Evolutionary conservation across 352 stramenopile genomes (phyloP).

Genomic region (Phytophthora citrophthora): DNA sequence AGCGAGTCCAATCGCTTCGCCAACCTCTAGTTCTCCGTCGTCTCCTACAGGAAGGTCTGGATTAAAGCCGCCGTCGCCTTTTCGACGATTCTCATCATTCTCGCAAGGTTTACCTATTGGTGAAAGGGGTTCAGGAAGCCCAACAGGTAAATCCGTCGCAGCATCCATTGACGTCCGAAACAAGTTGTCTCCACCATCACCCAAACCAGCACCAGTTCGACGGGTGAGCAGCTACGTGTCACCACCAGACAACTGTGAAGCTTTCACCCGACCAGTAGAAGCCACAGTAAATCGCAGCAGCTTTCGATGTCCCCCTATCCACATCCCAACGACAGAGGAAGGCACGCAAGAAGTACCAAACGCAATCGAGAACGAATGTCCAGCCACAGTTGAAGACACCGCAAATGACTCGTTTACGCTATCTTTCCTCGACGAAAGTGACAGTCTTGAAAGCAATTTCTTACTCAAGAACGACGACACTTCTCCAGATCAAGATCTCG

Average conservation of each 20-base stretch:
- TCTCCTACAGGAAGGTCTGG: constrained; percentile 26
- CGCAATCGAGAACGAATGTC: background rate
- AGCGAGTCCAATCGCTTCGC: constrained; percentile 16
- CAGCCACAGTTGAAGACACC: too few species aligned
- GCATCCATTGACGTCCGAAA: constrained; percentile 2
- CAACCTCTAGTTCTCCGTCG: constrained; percentile 17
- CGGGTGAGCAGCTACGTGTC: constrained; percentile 17
- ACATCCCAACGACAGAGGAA: constrained; percentile 5
- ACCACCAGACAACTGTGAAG: constrained; percentile 7
- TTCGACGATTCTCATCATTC: constrained; percentile 33
- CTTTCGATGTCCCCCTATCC: constrained; percentile 6
- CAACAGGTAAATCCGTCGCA: constrained; percentile 11
- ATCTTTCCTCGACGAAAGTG: background rate
- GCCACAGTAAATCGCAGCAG: constrained; percentile 9
- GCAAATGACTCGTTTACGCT: too few species aligned
- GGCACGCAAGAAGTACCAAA: background rate
- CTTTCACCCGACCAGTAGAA: constrained; percentile 11
- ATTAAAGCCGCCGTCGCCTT: constrained; percentile 30
- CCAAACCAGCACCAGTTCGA: constrained; percentile 25
- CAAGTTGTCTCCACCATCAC: constrained; percentile 15
- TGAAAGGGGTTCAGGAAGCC: constrained; percentile 3
- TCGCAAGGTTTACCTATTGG: constrained; percentile 17
- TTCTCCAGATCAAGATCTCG: background rate
- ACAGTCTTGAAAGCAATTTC: too few species aligned
- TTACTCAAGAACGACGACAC: background rate